These are phyloP conservation scores for Phyllostachys edulis DNA, from an alignment of 176 grass and related monocot species.

Conservation along the genomic window DNA sequence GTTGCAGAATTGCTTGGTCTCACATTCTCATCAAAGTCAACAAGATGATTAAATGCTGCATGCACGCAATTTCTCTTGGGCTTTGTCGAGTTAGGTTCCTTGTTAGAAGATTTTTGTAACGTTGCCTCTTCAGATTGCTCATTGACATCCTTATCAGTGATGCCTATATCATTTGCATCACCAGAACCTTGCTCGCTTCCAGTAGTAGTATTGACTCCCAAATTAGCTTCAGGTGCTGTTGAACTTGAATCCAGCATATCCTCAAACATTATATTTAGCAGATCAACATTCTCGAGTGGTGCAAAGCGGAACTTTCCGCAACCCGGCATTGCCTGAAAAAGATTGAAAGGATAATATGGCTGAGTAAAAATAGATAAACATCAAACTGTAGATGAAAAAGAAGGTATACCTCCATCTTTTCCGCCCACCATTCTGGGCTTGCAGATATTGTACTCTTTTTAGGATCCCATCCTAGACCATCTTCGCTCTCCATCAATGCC, in stretches of 20 bases:
- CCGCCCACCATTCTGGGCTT: not conserved
- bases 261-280: not conserved
- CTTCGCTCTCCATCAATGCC: slow-evolving; percentile 4
- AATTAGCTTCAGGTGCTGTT: not conserved
- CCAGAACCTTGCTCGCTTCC: not conserved
- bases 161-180: not conserved
- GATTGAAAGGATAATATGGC: not conserved
- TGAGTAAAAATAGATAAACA: not conserved
- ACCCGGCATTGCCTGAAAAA: not conserved
- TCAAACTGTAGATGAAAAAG: not conserved
- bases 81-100: not conserved
- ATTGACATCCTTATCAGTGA: not conserved
- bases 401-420: not conserved
- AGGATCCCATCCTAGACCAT: not conserved
- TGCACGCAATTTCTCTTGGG: not conserved
- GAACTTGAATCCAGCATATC: not conserved
- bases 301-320: slow-evolving; percentile 10
- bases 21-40: too few relatives aligned
- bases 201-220: not conserved
- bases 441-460: not conserved
- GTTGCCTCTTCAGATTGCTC: not conserved
- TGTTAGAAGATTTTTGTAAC: not conserved
- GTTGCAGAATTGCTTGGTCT: too few relatives aligned
- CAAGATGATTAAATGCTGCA: not conserved
- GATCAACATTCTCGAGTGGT: not conserved